Evolutionary conservation across 164 flowering plant genomes (phyloP), one percentile per base, ranked within the genome.

Genomic region (Pachysandra terminalis): DNA sequence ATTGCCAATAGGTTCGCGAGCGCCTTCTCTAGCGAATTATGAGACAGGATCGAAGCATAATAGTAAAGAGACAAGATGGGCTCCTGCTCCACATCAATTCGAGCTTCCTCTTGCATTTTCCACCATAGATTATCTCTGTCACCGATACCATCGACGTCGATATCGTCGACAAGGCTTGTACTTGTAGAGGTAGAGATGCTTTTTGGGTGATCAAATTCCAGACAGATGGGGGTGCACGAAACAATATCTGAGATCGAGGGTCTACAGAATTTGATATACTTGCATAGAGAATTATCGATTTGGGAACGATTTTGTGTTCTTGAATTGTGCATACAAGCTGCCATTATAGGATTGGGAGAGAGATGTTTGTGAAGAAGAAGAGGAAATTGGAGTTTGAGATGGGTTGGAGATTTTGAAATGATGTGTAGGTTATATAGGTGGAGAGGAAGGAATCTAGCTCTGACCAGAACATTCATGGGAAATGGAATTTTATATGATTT

Each of bases 31-130:
- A 90, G 59, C 0, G 88, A 85, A n/a, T 53, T 65, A 51, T 82
- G 89, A 1, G 78, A 77, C 52, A 85, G 40, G 9, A 90, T 80
- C 14, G 86, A 87, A 40, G 45, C 66, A 52, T 27, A 70, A 66
- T 87, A 88, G 61, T 83, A 90, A 40, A 21, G 73, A 0, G 82
- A 83, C 77, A 90, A 69, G 1, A 90, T 74, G 28, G 96, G 90
- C 52, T 90, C 96, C 59, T 74, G 70, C 4, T 74, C 84, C 14
- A 80, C 70, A 61, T 84, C 87, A 0, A 58, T 72, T 52, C 66
- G 68, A 16, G 96, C 91, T 66, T 88, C 96, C 0, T 82, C 82
- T 19, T 64, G 68, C 73, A 90, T 83, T 49, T 65, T 66, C 27
- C 59, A 19, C 93, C 93, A 90, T 9, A 85, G 14, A 68, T 76